phyloP scores from a whole-genome alignment of 177 flowering plant genomes.

The Vitis hybrid region DNA sequence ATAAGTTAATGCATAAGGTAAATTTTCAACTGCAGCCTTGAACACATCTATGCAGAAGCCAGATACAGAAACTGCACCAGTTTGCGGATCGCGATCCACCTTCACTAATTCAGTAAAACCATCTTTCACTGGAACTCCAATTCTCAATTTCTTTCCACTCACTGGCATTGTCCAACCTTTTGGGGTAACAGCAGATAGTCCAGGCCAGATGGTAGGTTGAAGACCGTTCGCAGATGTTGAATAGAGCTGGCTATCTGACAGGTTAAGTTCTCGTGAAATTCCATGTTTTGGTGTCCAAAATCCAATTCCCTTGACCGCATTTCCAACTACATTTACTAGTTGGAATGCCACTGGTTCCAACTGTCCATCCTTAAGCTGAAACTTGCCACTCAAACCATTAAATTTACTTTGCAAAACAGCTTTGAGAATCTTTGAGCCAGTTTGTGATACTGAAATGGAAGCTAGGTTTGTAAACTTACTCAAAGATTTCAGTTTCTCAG shows the following conservation, averaged over 20 bases:
- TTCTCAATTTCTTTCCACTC: slow-evolving; percentile 21
- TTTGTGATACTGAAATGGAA: slow-evolving; percentile 9
- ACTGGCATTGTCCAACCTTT: slow-evolving; percentile 33
- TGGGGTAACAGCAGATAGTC: slow-evolving; percentile 22
- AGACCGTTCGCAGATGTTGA: neutral
- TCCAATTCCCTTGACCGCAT: slow-evolving; percentile 24
- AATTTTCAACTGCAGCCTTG: slow-evolving; percentile 16
- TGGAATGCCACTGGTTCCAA: slow-evolving; percentile 16
- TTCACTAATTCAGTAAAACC: slow-evolving; percentile 35
- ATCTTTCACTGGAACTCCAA: slow-evolving; percentile 34
- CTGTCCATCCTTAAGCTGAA: slow-evolving; percentile 21
- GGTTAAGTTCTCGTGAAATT: neutral
- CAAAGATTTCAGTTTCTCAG: no score
- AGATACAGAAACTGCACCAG: neutral
- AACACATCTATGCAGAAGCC: slow-evolving; percentile 46
- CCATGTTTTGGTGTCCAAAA: slow-evolving; percentile 28
- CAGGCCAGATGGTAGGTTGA: slow-evolving; percentile 36
- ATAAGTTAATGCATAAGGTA: slow-evolving; percentile 28
- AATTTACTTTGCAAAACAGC: slow-evolving; percentile 19
- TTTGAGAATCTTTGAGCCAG: slow-evolving; percentile 27
- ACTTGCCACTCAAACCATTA: slow-evolving; percentile 33
- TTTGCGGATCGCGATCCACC: slow-evolving; percentile 7
- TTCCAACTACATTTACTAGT: slow-evolving; percentile 30
- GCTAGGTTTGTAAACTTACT: neutral
- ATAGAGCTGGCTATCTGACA: no score